Base-by-base conservation (phyloP, 2,329 filamentous ascomycete genomes). In the Aspergillus candidus region DNA sequence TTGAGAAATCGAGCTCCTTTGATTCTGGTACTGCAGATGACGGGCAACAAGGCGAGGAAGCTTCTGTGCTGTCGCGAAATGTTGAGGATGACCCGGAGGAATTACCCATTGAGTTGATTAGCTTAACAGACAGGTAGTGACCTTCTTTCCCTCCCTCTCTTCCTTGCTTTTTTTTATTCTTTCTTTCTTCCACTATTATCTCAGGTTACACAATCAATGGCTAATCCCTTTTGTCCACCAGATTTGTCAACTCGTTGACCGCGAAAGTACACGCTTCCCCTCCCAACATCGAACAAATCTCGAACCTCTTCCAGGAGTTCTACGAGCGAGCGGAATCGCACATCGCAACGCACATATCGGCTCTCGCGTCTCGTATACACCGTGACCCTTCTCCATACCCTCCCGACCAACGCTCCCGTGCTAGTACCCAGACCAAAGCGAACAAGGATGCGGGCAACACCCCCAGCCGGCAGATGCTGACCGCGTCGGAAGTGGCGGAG, bases 261-360 rank as follows among this genome's bases (percentile, higher is more conserved):
- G 88, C 88, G 56, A 95, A 87, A 72, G 84, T 94, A 29, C 86
- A 96, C 59, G 80, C 86, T 2, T 83, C 82, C 4, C 93, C 93
- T 4, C 83, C 93, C 1, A 86, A 80, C 36, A 85, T 94, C 59
- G 88, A 94, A 38, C 83, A 79, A 50, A 76, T 97, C 12, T 85
- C 89, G 7, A 77, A 80, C n/a, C 76, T 93, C 41, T 97, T 97
- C 62, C 93, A 98, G 67, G 88, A 94, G 45, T 98, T 97, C 65
- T 98, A 98, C 62, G 72, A 78, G 34, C 78, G 83, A 44, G 88
- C 90, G 15, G 84, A 88, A 10, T 77, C 82, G 2, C 87, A 93
- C 56, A 90, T 97, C 47, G 79, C 81, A 41, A 95, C 88, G 1
- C 90, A 97, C 63, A 87, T 96, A 52, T 85, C 84, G 31, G 80